Base-by-base conservation (phyloP, 2,329 filamentous ascomycete genomes). In the Phoma sp. region DNA sequence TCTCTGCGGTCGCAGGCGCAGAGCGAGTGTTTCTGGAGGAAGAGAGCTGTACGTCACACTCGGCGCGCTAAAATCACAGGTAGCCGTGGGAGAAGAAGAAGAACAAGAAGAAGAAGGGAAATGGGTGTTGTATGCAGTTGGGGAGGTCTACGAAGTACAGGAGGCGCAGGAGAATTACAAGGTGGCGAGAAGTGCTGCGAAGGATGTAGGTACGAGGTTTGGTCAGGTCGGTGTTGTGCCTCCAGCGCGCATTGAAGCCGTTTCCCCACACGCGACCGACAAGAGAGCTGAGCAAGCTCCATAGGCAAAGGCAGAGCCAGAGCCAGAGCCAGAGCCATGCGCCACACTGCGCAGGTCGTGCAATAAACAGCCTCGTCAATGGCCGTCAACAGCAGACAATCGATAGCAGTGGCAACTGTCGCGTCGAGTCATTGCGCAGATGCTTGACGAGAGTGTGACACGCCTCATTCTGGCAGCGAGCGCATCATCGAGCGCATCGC, bases 1-100 rank as follows among this genome's bases (percentile, higher is more conserved):
- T 67, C 64, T 61, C 58, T 55, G 62, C 40, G 35, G 53, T 38
- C 33, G 58, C 29, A 51, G 60, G 47, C 39, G 61, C 50, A 43
- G 40, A 24, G 9, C 17, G 24, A 22, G 22, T 3, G 39, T 17
- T 5, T 31, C 12, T 4, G 38, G 37, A 35, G 21, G 39, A 35
- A 33, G 21, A n/a, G 49, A 41, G 43, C 35, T 29, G 45, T 48
- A 41, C 46, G 50, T 53, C 50, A 53, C 43, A 46, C 37, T 37
- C 37, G 43, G 43, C n/a, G 24, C 49, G 36, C 37, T 47, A 36
- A 6, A 17, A 24, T 31, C 22, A 32, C 10, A 29, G 32, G 31
- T 29, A 37, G 9, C 22, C 25, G 17, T 15, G 8, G 29, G 5
- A 13, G 21, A 7, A 19, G 3, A 21, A 2, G 41, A 19, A 22